Base-by-base conservation (phyloP, 2,329 filamentous ascomycete genomes). In the Pseudogymnoascus sp. region DNA sequence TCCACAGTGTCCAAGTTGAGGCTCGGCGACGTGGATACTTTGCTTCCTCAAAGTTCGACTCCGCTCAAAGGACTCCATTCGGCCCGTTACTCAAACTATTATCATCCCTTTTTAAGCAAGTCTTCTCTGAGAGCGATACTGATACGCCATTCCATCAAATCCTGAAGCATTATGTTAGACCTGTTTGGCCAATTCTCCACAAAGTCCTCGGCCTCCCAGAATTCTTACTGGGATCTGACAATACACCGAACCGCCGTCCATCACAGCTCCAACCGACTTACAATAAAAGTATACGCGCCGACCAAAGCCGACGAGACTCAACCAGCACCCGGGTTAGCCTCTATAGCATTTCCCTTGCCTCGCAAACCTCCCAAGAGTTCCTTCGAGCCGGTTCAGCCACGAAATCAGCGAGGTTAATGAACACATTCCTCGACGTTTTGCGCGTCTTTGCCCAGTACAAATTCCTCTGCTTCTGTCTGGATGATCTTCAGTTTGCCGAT, bases 401-500 rank as follows among this genome's bases (percentile, higher is more conserved):
- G 9, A 87, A 86, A 71, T 84, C 81, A 1, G 88, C 91, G 67
- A 86, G 91, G 11, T 82, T 96, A 63, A 90, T 93, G 81, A 93
- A 92, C 71, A 93, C 90, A 1, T 93, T 96, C 69, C 78, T 96
- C 53, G 93, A 97, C 68, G 88, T 96, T 8, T 75, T 97, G 60
- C 85, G 90, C 61, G 84, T 96, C 43, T 87, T 97, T 63, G 89
- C 91, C 0, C 82, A 87, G 18, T 87, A 93, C 72, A 95, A 93
- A 69, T 87, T 96, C 69, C 92, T 96, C 62, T 96, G 91, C 71
- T 87, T 96, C 69, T 92, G 88, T 69, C 77, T 97, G 28, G 93
- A 97, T 71, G 93, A 97, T 74, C 77, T 97, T 34, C 92, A 97
- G 69, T 95, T 91, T 74, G 91, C 92, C 5, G 93, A 97, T 72